A percentile compares a stretch with the other conserved stretches of the same genome.
phyloP scores from a whole-genome alignment of 768 basidiomycete genomes.

The Psilocybe azurescens region DNA sequence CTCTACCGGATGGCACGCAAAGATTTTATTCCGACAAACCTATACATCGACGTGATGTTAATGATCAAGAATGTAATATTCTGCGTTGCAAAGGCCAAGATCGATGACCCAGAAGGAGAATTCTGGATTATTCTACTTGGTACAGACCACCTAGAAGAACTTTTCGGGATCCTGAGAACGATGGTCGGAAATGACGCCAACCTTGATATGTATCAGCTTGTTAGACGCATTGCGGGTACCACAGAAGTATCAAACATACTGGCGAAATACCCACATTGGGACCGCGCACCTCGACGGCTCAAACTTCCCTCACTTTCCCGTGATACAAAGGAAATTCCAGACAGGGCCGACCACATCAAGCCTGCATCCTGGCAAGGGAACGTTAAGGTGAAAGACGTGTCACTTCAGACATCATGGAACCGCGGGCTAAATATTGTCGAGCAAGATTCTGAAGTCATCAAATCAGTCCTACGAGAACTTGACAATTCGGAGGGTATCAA shows the following conservation, averaged over 20 bases:
- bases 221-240: slow-evolving; percentile 30
- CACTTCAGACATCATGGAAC: slow-evolving; percentile 36
- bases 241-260: slow-evolving; percentile 40
- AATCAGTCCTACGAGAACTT: slow-evolving; percentile 6
- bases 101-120: slow-evolving; percentile 32
- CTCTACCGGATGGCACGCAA: slow-evolving; percentile 21
- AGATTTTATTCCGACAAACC: slow-evolving; percentile 30
- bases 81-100: slow-evolving; percentile 36
- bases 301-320: slow-evolving; percentile 32
- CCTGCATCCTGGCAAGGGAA: slow-evolving; percentile 41
- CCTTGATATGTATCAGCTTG: slow-evolving; percentile 33
- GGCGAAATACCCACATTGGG: slow-evolving; percentile 42
- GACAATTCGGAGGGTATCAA: slow-evolving; percentile 2
- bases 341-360: slow-evolving; percentile 37
- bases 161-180: slow-evolving; percentile 40
- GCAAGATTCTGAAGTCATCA: slow-evolving; percentile 9
- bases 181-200: slow-evolving; percentile 39
- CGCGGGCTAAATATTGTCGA: slow-evolving; percentile 27
- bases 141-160: slow-evolving; percentile 39
- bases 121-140: slow-evolving; percentile 43
- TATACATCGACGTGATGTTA: slow-evolving; percentile 35
- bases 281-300: slow-evolving; percentile 37
- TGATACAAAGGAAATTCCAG: slow-evolving; percentile 25
- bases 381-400: slow-evolving; percentile 28
- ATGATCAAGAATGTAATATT: slow-evolving; percentile 33